These are phyloP conservation scores for Arachis hypogaea DNA, from an alignment of 306 rosid genomes.

Conservation along the genomic window DNA sequence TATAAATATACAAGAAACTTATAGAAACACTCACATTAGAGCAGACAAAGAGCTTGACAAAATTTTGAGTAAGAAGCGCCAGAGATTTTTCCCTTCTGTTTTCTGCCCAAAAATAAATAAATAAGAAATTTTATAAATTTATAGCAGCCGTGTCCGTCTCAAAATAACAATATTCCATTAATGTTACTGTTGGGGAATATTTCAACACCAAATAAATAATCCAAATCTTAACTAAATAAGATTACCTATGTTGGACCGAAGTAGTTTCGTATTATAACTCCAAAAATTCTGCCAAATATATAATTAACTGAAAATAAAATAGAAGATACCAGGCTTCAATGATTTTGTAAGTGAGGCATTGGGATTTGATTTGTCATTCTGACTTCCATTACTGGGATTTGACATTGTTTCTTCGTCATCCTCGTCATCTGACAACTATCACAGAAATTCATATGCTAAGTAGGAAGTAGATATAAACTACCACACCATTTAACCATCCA, in stretches of 20 bases:
- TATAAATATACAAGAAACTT: background rate
- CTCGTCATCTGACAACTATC: slow-evolving; percentile 61
- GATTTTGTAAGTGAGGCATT: slow-evolving; percentile 20
- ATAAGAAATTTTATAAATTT: too few species aligned
- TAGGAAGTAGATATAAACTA: too few species aligned
- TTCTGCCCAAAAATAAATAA: slow-evolving; percentile 47
- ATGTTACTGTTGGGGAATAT: background rate
- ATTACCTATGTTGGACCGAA: background rate
- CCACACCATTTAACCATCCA: too few species aligned
- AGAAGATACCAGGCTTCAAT: slow-evolving; percentile 45
- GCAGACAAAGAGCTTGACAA: slow-evolving; percentile 86
- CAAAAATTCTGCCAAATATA: background rate
- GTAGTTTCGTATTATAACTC: background rate
- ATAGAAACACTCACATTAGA: slow-evolving; percentile 55
- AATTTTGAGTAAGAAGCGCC: slow-evolving; percentile 78
- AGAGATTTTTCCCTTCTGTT: slow-evolving; percentile 76
- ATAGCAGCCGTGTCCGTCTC: slow-evolving; percentile 9
- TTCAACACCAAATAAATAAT: background rate
- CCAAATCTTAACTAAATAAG: background rate
- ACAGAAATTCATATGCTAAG: background rate
- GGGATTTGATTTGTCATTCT: slow-evolving; percentile 55
- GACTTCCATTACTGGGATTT: slow-evolving; percentile 60
- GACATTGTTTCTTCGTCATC: slow-evolving; percentile 60
- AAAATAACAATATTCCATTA: background rate
- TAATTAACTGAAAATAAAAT: background rate